Conservation (phyloP, 306 rosid genomes). For the Psophocarpus tetragonolobus region DNA sequence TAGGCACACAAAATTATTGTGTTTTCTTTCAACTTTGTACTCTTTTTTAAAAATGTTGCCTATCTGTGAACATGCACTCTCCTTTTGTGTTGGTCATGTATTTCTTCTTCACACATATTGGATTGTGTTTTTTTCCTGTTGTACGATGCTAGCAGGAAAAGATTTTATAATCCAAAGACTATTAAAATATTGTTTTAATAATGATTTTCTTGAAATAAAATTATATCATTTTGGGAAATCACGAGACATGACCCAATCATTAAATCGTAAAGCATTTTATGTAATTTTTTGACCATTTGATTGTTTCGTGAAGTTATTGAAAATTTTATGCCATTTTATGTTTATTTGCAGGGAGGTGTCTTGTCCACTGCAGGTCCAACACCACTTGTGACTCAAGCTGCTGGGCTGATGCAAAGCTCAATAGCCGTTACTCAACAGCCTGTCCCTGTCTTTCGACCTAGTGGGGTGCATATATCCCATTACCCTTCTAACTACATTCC, state of each 20-base stretch:
- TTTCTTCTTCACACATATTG: slow-evolving; percentile 2
- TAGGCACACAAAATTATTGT: neutral
- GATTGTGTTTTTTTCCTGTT: neutral
- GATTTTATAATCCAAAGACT: neutral
- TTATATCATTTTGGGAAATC: slow-evolving; percentile 9
- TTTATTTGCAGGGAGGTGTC: slow-evolving; percentile 74
- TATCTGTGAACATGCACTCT: neutral
- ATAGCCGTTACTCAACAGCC: slow-evolving; percentile 88
- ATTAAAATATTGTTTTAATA: neutral
- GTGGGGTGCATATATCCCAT: slow-evolving; percentile 84
- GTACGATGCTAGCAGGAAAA: neutral
- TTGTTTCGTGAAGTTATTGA: neutral
- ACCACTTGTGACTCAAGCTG: slow-evolving; percentile 77
- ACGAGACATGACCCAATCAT: neutral
- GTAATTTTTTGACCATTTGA: neutral
- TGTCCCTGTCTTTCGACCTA: slow-evolving; percentile 77
- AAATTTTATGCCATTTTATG: slow-evolving; percentile 28
- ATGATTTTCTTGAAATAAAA: neutral
- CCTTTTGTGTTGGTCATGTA: neutral
- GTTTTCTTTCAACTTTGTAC: neutral
- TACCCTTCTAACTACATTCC: slow-evolving; percentile 90
- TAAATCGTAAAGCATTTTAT: neutral
- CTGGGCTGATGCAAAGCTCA: slow-evolving; percentile 92
- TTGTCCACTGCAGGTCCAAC: slow-evolving; percentile 74
- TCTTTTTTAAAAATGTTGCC: neutral